phyloP scores from a whole-genome alignment of 2,329 filamentous ascomycete species.

The Penicillium janthinellum region DNA sequence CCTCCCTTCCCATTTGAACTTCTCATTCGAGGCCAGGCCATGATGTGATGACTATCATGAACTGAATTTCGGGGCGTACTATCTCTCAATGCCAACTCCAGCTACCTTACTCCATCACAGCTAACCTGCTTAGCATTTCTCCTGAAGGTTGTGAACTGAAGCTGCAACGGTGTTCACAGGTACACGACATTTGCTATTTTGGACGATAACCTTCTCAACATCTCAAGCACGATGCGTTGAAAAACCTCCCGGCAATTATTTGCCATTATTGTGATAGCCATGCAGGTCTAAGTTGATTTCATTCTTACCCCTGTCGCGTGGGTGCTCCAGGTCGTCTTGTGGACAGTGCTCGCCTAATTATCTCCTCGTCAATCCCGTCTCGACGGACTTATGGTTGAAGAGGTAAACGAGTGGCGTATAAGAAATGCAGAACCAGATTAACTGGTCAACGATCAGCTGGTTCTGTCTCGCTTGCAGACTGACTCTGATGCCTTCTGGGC shows the following conservation, averaged over 20 bases:
- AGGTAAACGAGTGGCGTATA: constrained; percentile 97
- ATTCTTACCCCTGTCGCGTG: neutral
- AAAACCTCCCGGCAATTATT: no score
- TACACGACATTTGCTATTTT: neutral
- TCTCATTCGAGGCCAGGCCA: neutral
- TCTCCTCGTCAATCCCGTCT: constrained; percentile 68
- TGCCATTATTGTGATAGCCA: no score
- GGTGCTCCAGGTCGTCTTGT: neutral
- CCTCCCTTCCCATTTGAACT: neutral
- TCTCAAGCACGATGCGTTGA: neutral
- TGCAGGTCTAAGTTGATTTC: no score
- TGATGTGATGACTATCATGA: neutral
- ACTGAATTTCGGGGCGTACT: neutral
- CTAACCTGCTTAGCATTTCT: neutral
- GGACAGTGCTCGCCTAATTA: constrained; percentile 66
- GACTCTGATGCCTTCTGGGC: constrained; percentile 33
- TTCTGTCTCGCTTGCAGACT: constrained; percentile 47
- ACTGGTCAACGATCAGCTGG: constrained; percentile 24
- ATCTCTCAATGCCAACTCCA: neutral
- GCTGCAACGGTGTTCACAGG: neutral
- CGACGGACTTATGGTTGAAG: constrained; percentile 62
- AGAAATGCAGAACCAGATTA: constrained; percentile 48
- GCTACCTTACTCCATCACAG: neutral
- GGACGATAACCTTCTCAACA: neutral
- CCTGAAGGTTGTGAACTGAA: neutral